phyloP scores from a whole-genome alignment of 2,329 filamentous ascomycete genomes.

The Metarhizium guizhouense region DNA sequence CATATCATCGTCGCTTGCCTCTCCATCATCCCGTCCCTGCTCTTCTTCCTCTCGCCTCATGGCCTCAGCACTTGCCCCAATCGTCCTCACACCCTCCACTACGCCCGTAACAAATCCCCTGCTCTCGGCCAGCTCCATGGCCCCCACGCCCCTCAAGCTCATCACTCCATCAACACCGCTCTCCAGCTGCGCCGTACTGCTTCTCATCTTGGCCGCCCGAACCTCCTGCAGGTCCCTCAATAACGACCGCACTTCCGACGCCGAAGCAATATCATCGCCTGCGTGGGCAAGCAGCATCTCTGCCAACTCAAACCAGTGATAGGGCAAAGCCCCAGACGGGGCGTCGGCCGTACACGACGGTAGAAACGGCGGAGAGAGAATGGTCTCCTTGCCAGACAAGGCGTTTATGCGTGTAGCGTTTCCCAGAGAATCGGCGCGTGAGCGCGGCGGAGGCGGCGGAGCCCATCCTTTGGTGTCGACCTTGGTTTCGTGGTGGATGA shows the following conservation, averaged over 20 bases:
- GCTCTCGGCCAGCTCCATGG: conserved; percentile 86
- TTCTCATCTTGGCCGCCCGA: conserved; percentile 78
- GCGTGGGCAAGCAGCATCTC: conserved; percentile 82
- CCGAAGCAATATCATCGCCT: conserved; percentile 67
- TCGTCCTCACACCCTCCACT: conserved; percentile 76
- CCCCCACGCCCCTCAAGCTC: conserved; percentile 66
- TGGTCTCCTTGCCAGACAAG: conserved; percentile 16
- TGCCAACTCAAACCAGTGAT: conserved; percentile 89
- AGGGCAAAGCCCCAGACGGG: conserved; percentile 66
- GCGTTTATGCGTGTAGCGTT: conserved; percentile 27
- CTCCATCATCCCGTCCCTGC: conserved; percentile 50
- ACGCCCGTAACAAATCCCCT: conserved; percentile 77
- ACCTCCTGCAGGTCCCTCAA: conserved; percentile 80
- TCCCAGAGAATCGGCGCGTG: conserved; percentile 37
- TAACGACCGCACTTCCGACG: conserved; percentile 65
- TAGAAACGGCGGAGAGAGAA: conserved; percentile 66
- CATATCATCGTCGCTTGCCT: conserved; percentile 49
- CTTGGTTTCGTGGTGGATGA: conserved; percentile 75
- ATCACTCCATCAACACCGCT: conserved; percentile 63
- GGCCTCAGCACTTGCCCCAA: conserved; percentile 74
- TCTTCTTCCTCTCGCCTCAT: conserved; percentile 70
- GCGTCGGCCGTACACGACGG: conserved; percentile 63
- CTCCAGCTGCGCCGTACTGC: conserved; percentile 63
- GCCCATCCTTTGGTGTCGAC: conserved; percentile 65
- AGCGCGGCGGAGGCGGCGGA: conserved; percentile 61